Evolutionary conservation across 116 monocot genomes (phyloP).

Genomic region (Iris pallida): DNA sequence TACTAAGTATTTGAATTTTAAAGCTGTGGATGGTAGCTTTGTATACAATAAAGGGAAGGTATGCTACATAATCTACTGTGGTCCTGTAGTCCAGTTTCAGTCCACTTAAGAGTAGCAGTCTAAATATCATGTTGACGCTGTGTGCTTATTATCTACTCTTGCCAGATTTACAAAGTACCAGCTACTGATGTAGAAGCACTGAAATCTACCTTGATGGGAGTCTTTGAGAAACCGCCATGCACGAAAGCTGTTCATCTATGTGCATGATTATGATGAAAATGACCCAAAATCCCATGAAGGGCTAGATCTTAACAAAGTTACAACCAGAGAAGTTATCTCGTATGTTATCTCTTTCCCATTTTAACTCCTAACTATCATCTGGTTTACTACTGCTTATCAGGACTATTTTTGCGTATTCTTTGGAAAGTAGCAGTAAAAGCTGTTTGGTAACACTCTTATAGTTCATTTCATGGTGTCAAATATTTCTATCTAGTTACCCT

Average conservation of each 20-base stretch:
- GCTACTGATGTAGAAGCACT: conserved; percentile 44
- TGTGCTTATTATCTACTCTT: not conserved
- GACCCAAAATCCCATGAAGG: conserved; percentile 48
- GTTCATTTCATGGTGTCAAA: too few species aligned
- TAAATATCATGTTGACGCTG: not conserved
- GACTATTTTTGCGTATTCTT: too few species aligned
- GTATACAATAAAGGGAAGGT: conserved; percentile 41
- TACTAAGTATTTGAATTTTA: conserved; percentile 38
- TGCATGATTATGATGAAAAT: conserved; percentile 41
- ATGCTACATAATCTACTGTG: not conserved
- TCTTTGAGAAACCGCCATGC: conserved; percentile 38
- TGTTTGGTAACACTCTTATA: too few species aligned
- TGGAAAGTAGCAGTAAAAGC: too few species aligned
- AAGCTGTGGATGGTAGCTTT: conserved; percentile 40
- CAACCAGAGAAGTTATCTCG: conserved; percentile 38
- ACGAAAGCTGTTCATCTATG: conserved; percentile 42
- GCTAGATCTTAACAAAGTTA: conserved; percentile 39
- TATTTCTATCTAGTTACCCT: too few species aligned
- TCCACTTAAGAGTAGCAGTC: not conserved
- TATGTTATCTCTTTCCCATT: conserved; percentile 9
- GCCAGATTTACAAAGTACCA: conserved; percentile 45
- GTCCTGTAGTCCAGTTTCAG: not conserved
- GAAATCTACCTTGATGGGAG: conserved; percentile 37
- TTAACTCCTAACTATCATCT: too few species aligned
- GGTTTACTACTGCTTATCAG: too few species aligned